Evolutionary conservation across 495 filamentous ascomycete species (phyloP), one percentile per base, ranked within the genome.

Genomic region (Talaromyces thailandensis): DNA sequence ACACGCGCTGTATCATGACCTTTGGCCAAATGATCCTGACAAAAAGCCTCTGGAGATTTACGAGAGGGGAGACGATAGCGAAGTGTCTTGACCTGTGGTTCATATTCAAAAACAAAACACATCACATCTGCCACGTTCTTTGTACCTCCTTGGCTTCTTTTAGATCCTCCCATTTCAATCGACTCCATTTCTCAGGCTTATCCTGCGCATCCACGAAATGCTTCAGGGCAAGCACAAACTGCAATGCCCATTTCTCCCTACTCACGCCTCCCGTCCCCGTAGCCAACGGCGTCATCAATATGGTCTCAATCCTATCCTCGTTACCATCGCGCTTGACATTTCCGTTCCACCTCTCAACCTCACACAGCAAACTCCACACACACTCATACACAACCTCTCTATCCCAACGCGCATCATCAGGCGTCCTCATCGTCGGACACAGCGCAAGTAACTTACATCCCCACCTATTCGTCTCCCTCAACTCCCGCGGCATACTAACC

Each of bases 301-400:
- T 56, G n/a, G 65, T 69, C 14, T 68, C 62, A 62, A 82, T 81
- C 67, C 66, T 64, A 25, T 66, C 66, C 6, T 57, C 60, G 11
- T 7, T 35, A 18, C 31, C 45, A 28, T n/a, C 56, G 4, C 1
- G 25, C 37, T 51, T 45, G 32, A 32, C 11, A 3, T 24, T 58
- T 28, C 72, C 69, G 67, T 83, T 82, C 63, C 73, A 71, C 9
- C 74, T 70, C 58, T 81, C 76, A 24, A 82, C 62, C 61, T 74
- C 68, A 66, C 71, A 75, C 45, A 83, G 40, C 64, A 83, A 62
- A 64, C 76, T 77, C 81, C 81, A 82, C 1, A 78, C 65, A 69
- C 81, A 79, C 66, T 82, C 75, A 62, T 80, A 82, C 21, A 82
- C 76, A n/a, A 83, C 70, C 67, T 82, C 81, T 2, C 76, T 75